Evolutionary conservation across 2,329 filamentous ascomycete species (phyloP), one percentile per base, ranked within the genome.

Genomic region (Colletotrichum brevisporum): DNA sequence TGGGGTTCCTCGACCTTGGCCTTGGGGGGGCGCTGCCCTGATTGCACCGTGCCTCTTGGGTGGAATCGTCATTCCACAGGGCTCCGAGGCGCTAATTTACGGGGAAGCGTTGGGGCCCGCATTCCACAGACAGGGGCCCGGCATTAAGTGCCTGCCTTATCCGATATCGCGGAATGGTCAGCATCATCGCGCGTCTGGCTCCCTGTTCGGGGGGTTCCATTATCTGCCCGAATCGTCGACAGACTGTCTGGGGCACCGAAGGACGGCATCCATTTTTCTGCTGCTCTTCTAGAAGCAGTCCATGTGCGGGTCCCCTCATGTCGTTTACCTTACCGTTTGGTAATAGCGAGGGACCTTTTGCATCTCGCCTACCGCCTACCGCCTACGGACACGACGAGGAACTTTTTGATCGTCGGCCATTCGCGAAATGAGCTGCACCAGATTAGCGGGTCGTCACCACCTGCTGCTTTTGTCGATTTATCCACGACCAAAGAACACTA

Each of bases 311-410:
- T 48, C 62, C 41, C 52, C 16, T 21, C 31, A 65, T 48, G 63
- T 51, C 53, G 63, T 70, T 70, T 71, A 71, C 68, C 69, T 71
- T 64, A 71, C 68, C 51, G 59, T 71, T 71, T 68, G 68, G 68
- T 71, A 71, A 71, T 71, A 63, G 56, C 53, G 31, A 56, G 45
- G 66, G 54, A 41, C 24, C 61, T 65, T 69, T 69, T 60, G 66
- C 54, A 60, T 43, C 31, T 18, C 36, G 53, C 51, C 65, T 63
- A 58, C 66, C 63, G 63, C 63, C 27, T 55, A 13, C 51, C 56
- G 41, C 60, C 54, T 58, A 45, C 52, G 52, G 59, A 24, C 21
- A 24, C 21, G 21, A 24, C 36, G 52, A 58, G 59, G 59, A 21
- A 57, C 45, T 55, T 68, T 59, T 67, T 63, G 51, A 16, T 41